A percentile compares a stretch with the other conserved stretches of the same genome.
Conservation (phyloP, 1,139 yeast species). For the Candida sanyaensis region DNA sequence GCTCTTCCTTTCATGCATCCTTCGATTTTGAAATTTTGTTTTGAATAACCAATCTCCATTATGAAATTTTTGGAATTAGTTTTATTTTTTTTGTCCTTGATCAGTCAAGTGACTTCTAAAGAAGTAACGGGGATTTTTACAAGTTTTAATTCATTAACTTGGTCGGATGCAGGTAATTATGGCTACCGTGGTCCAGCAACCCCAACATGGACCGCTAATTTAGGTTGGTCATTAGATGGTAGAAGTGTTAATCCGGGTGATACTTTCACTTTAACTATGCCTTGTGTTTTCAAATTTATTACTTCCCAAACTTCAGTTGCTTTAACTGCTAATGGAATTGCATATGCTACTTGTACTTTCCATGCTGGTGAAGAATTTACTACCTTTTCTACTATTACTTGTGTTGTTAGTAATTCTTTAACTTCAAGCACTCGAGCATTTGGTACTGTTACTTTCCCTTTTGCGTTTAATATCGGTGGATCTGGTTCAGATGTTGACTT, state of each 20-base stretch:
- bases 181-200: slow-evolving; percentile 13
- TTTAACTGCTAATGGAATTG: slow-evolving; percentile 24
- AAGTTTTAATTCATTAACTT: slow-evolving; percentile 5
- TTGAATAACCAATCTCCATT: background rate
- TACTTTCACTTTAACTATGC: slow-evolving; percentile 25
- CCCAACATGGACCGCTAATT: slow-evolving; percentile 26
- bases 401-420: slow-evolving; percentile 21
- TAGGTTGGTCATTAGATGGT: slow-evolving; percentile 26
- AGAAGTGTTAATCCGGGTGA: slow-evolving; percentile 22
- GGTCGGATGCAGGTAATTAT: slow-evolving; percentile 7
- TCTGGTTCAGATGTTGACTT: slow-evolving; percentile 18
- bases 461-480: slow-evolving; percentile 27
- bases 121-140: slow-evolving; percentile 8
- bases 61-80: slow-evolving; percentile 3
- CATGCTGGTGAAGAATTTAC: slow-evolving; percentile 23
- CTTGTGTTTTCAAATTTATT: slow-evolving; percentile 27
- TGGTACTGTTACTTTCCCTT: slow-evolving; percentile 24
- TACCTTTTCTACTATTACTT: slow-evolving; percentile 24
- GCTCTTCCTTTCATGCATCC: background rate
- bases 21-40: too few species aligned
- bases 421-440: slow-evolving; percentile 7
- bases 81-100: background rate
- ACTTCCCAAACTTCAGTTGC: slow-evolving; percentile 13
- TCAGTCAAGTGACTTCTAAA: slow-evolving; percentile 5
- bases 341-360: slow-evolving; percentile 29